Evolutionary conservation across 768 basidiomycete genomes (phyloP), one percentile per base, ranked within the genome.

Genomic region (Dioszegia hungarica): DNA sequence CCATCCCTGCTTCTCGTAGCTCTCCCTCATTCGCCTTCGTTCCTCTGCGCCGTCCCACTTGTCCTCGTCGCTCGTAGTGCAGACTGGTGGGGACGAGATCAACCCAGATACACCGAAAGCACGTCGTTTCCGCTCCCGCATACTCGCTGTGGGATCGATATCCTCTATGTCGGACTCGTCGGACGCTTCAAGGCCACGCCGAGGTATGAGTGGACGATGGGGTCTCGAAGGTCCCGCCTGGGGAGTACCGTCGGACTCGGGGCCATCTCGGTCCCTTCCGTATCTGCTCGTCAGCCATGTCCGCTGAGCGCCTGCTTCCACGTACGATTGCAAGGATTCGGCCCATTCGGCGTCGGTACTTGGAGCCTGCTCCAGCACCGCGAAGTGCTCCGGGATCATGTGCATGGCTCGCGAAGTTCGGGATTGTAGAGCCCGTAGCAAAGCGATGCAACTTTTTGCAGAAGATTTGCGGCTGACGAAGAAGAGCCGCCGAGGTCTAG

Each of bases 1-100:
- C 65, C 66, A 72, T 20, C 70, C 70, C n/a, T 69, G 37, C 28
- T 46, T 38, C 17, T 64, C 60, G 38, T 64, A 72, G 28, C 53
- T 47, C 5, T 43, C 28, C 29, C 64, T 33, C 59, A 69, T 38
- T 37, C 63, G 39, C 29, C 6, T n/a, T 14, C 70, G 19, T 51
- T 72, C 66, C 33, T 37, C 43, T 15, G 54, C 40, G 24, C 57
- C 61, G 34, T 48, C 31, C 37, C 44, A 54, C 22, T 55, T 19
- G 22, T 63, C 49, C 24, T 47, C 46, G 1, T 19, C 39, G 11
- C 57, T 29, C 6, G 19, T 33, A 19, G 15, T 25, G 6, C 17
- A 14, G n/a, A 45, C 38, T 0, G 47, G 39, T 27, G 44, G 50
- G 2, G 49, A 28, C 2, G 61, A 45, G 15, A 41, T 52, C 24